Base-by-base conservation (phyloP, 345 rosid genomes). In the Eucalyptus erythrocorys region DNA sequence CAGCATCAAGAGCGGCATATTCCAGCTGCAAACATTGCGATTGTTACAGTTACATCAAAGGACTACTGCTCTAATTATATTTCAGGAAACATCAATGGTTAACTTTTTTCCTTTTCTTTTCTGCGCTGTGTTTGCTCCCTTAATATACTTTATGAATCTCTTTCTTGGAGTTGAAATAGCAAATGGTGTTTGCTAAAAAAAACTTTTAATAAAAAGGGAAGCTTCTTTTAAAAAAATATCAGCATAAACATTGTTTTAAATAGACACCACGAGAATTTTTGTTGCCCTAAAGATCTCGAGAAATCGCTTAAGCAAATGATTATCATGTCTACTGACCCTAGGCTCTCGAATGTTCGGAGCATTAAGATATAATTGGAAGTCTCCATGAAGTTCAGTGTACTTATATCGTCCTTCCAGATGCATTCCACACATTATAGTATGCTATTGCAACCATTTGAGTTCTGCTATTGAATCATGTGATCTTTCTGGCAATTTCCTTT, bases 1-100 rank as follows among this genome's bases (percentile, higher is more conserved):
- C 98, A 80, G 99, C 98, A 91, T 98, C 99, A 10, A 98, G 95
- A 7, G 99, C 99, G 9, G 97, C 99, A 90, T 97, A 96, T 93
- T 98, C 98, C 71, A 98, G 95, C 97, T 98, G 97, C 92, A 89
- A 17, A 87, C 87, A 34, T 40, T 88, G 88, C 34, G 6, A 68
- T 16, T 43, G 55, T 43, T 42, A n/a, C 4, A n/a, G n/a, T 71
- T 61, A 45, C 37, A 42, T 76, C 51, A n/a, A 34, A 55, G 51
- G 13, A 3, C 82, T 21, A 10, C 47, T 19, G 82, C 47, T 10
- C 27, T 37, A 76, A 76, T 76, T 47, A 76, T 37, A 37, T 37
- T 71, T 71, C 82, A 4, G 27, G 14, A 71, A 21, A 71, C 82
- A 37, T 5, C 47, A 71, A 10, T 5, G 45, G 42, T 71, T 37